These are phyloP conservation scores for Collybia nuda DNA, from an alignment of 768 basidiomycete species.

Conservation along the genomic window DNA sequence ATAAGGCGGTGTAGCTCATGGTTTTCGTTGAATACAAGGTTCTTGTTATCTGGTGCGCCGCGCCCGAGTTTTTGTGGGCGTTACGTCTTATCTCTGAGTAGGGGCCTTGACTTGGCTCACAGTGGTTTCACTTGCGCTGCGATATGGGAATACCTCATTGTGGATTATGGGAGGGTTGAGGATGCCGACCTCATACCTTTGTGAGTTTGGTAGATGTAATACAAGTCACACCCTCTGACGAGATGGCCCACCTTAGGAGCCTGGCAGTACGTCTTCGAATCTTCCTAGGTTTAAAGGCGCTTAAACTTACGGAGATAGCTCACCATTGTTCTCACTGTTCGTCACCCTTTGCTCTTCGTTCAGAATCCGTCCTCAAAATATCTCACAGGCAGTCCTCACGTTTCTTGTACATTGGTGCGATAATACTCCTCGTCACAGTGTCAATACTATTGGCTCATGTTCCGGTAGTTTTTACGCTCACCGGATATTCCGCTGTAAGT, in stretches of 20 bases:
- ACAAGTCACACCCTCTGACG: not conserved
- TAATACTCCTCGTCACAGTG: not conserved
- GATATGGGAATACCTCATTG: slow-evolving; percentile 25
- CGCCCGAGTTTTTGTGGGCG: not conserved
- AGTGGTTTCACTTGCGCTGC: slow-evolving; percentile 21
- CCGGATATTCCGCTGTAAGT: slow-evolving; percentile 23
- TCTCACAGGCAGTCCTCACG: slow-evolving; percentile 21
- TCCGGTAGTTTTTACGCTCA: slow-evolving; percentile 22
- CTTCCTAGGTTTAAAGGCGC: not conserved
- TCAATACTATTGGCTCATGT: not conserved
- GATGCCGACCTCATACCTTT: slow-evolving; percentile 19
- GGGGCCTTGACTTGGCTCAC: slow-evolving; percentile 25
- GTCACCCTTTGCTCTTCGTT: not conserved
- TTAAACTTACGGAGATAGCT: slow-evolving; percentile 5
- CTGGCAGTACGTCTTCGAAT: slow-evolving; percentile 6
- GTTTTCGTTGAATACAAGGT: slow-evolving; percentile 20
- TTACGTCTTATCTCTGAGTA: slow-evolving; percentile 4
- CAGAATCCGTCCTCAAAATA: not conserved
- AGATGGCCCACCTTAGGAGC: not conserved
- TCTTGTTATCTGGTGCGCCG: slow-evolving; percentile 25
- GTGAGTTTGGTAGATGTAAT: slow-evolving; percentile 12
- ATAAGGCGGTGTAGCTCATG: not conserved
- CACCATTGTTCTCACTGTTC: slow-evolving; percentile 18
- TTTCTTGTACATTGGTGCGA: slow-evolving; percentile 26
- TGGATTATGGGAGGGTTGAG: slow-evolving; percentile 13